Percentiles rank a stretch among this genome's conserved stretches.
phyloP scores from a whole-genome alignment of 179 eudicot species.

The Heliamphora pulchella region DNA sequence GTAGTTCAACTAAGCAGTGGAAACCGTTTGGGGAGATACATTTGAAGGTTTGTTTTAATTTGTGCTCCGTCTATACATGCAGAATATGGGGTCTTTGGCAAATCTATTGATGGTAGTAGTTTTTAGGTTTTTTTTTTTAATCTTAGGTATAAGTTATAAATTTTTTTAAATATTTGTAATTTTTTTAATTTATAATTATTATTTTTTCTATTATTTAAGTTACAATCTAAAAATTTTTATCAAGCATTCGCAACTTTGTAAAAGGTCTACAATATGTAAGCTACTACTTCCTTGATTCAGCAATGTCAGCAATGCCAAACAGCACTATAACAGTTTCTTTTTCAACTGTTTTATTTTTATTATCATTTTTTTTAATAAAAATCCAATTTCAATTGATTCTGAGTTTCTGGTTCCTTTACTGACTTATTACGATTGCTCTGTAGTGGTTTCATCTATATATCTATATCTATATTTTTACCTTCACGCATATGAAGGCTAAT shows the following conservation, averaged over 20 bases:
- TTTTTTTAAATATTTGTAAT: no score
- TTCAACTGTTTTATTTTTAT: background rate
- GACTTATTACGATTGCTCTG: background rate
- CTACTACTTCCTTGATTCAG: no score
- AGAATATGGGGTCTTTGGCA: background rate
- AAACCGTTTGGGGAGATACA: constrained; percentile 90
- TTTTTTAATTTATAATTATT: no score
- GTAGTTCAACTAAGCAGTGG: constrained; percentile 43
- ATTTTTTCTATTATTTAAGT: no score
- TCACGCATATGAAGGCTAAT: background rate
- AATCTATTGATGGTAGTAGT: no score
- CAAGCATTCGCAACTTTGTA: no score
- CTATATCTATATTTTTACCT: no score
- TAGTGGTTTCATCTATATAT: background rate
- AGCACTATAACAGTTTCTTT: background rate
- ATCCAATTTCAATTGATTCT: background rate
- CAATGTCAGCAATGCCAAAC: no score
- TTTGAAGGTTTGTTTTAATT: constrained; percentile 54
- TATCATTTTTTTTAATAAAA: background rate
- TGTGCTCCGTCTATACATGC: background rate
- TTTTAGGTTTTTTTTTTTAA: no score
- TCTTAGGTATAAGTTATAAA: no score
- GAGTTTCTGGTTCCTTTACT: background rate
- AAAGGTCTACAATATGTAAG: no score
- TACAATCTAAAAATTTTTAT: no score